Base-by-base conservation (phyloP, 1,139 yeast species). In the Saccharomycopsis hybrid region DNA sequence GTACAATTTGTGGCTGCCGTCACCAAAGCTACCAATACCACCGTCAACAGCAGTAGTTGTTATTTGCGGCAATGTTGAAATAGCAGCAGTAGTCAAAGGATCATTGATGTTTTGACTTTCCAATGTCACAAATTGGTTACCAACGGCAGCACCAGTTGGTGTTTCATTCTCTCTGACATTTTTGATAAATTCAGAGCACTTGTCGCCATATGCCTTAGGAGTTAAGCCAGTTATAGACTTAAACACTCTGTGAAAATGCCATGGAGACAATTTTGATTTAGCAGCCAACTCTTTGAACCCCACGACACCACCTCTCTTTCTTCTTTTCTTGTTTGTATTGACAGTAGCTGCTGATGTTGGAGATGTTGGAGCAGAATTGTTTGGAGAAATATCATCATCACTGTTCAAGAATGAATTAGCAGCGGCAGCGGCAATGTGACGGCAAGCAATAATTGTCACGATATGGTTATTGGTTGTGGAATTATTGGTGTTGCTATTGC, bases 181-280 rank as follows among this genome's bases (percentile, higher is more conserved):
- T 62, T 74, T 79, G 58, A 84, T 73, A 55, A 71, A 83, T 58
- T 82, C 86, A 78, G 87, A 84, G 64, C 95, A 85, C 57, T 83
- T 82, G 62, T 87, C 95, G 48, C 96, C 96, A 60, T 87, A 87
- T 4, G 87, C 84, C 68, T 87, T 85, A 37, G 95, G 95, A 0
- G 96, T 87, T 55, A 86, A 73, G 1, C 92, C 90, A 13, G 95
- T 85, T 52, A 87, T 88, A 41, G 84, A 78, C 65, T 88, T 83
- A 70, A 87, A 87, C 36, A 87, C 95, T 50, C 96, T 72, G 69
- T 87, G 96, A 65, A 87, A 87, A 67, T 87, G 96, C 96, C 96
- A 87, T n/a, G 96, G 95, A 28, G 87, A 78, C 53, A 87, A 73
- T 57, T 84, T 85, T 9, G 90, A 83, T 62, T 86, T 85, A 18